phyloP scores from a whole-genome alignment of 768 basidiomycete species.

The Trametes villosa region DNA sequence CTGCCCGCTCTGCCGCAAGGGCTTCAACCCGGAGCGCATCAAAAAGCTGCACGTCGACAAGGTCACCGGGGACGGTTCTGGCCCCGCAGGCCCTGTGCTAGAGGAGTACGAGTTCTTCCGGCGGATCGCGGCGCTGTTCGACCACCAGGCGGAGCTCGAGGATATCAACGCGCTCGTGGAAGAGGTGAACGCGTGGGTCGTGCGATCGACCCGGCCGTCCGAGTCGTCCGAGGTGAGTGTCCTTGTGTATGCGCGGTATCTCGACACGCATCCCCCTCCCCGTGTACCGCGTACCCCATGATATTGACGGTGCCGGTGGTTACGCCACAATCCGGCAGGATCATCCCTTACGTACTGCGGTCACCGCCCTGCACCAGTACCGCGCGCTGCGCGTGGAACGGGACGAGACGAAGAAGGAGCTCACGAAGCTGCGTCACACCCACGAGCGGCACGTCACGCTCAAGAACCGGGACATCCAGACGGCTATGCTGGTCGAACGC shows the following conservation, averaged over 20 bases:
- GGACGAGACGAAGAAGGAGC: conserved; percentile 5
- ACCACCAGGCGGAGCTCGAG: conserved; percentile 36
- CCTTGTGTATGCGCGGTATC: neutral
- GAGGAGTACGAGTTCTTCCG: conserved; percentile 36
- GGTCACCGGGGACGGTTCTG: conserved; percentile 12
- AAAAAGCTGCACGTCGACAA: conserved; percentile 71
- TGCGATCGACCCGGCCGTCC: conserved; percentile 27
- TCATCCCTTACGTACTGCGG: conserved; percentile 37
- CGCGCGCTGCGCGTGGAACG: conserved; percentile 38
- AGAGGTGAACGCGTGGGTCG: conserved; percentile 50
- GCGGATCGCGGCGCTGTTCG: conserved; percentile 41
- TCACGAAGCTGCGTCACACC: conserved; percentile 18
- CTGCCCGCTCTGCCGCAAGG: conserved; percentile 72
- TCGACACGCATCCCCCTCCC: too few species aligned
- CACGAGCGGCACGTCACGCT: conserved; percentile 21
- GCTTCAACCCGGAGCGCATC: conserved; percentile 57
- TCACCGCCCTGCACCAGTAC: conserved; percentile 44
- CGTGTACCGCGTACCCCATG: neutral
- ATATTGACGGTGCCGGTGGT: conserved; percentile 9
- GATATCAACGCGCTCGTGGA: conserved; percentile 44
- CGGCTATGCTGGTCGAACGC: conserved; percentile 23
- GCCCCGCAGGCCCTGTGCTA: conserved; percentile 1
- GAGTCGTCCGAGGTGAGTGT: neutral
- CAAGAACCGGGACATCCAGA: conserved; percentile 26
- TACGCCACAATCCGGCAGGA: conserved; percentile 29